These are phyloP conservation scores for Amyloporia xantha DNA, from an alignment of 768 basidiomycete species.

Conservation along the genomic window DNA sequence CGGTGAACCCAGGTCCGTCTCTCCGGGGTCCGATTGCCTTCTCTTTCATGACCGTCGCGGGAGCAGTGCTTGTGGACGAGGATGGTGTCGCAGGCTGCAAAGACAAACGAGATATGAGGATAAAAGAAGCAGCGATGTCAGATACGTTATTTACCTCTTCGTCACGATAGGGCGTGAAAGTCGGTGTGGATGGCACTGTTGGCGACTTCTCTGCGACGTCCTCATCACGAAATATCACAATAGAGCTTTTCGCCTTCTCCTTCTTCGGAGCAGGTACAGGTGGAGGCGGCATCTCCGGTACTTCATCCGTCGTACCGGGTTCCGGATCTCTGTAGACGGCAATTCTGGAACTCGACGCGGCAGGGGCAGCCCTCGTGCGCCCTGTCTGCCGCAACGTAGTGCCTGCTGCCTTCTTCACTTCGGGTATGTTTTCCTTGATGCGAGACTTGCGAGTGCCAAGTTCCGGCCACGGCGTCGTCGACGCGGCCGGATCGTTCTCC, in stretches of 20 bases:
- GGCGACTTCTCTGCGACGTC: constrained; percentile 5
- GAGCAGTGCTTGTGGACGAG: constrained; percentile 27
- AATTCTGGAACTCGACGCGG: constrained; percentile 50
- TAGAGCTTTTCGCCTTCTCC: constrained; percentile 8
- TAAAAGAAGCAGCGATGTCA: background rate
- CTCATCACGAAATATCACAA: constrained; percentile 17
- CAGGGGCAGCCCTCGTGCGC: constrained; percentile 21
- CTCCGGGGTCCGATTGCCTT: constrained; percentile 36
- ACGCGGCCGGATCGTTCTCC: constrained; percentile 23
- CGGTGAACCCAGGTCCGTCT: constrained; percentile 43
- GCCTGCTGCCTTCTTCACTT: constrained; percentile 61
- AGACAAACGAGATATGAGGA: constrained; percentile 8
- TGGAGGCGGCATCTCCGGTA: constrained; percentile 28
- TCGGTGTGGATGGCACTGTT: constrained; percentile 40
- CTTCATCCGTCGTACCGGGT: constrained; percentile 31
- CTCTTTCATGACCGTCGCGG: constrained; percentile 63
- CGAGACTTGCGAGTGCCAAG: constrained; percentile 72
- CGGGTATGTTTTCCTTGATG: constrained; percentile 72
- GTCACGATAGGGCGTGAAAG: constrained; percentile 69
- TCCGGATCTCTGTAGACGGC: constrained; percentile 58
- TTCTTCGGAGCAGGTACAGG: constrained; percentile 22
- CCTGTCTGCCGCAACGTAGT: constrained; percentile 58
- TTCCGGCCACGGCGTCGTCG: constrained; percentile 55
- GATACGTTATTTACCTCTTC: constrained; percentile 36
- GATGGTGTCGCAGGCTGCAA: constrained; percentile 24